Evolutionary conservation across 2,329 filamentous ascomycete genomes (phyloP), one percentile per base, ranked within the genome.

Genomic region (Hyphodiscus sp.): DNA sequence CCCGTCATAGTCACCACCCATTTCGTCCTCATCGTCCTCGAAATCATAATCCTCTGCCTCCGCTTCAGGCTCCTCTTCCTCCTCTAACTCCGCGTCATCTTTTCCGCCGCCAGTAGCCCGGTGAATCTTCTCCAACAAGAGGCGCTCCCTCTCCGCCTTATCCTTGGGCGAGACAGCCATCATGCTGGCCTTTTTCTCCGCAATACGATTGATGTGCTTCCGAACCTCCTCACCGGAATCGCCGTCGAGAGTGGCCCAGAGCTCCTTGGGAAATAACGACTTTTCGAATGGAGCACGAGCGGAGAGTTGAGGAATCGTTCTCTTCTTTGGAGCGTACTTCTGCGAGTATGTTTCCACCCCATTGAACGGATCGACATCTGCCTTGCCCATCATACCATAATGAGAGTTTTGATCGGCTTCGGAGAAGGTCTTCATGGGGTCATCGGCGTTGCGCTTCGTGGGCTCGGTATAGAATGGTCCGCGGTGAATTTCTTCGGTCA

Each of bases 1-100:
- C 1, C 78, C 82, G 60, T 84, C 80, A 61, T 85, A 84, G 63
- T 84, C 81, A 3, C 79, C 81, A 5, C 74, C 77, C 68, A 77
- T 76, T 38, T 81, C 81, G 45, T 82, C 80, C 41, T 81, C 81
- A 46, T 82, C 80, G 20, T 80, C 78, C 45, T 81, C 77, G 57
- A 81, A 83, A 10, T 68, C 65, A 26, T 71, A 67, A 55, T 63
- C 61, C 11, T 58, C 60, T 0, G 68, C 61, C n/a, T 64, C 62
- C 2, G 68, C 64, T 2, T 54, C 58, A 20, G 53, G 29, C 68
- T 70, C 68, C 1, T 78, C 74, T 6, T 73, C 73, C 11, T 71
- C 72, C 2, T 68, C 65, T 13, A 71, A 72, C 4, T 68, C 63
- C 2, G 38, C 60, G 1, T 58, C 45, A 69, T 71, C 72, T 1